These are phyloP conservation scores for Polyporus arcularius DNA, from an alignment of 768 basidiomycete genomes.

Conservation along the genomic window DNA sequence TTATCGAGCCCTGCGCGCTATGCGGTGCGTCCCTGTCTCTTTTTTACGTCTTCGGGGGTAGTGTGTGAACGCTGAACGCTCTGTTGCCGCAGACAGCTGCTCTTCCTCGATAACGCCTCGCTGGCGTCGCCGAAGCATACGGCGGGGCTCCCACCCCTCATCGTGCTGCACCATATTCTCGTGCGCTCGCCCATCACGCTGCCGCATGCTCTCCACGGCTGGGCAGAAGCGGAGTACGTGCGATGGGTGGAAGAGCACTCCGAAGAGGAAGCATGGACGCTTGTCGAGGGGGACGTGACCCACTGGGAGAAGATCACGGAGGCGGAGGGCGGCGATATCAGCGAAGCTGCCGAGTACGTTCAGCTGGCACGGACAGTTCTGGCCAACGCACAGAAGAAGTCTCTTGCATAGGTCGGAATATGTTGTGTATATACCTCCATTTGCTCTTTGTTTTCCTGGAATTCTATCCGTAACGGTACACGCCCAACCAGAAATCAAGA, in stretches of 20 bases:
- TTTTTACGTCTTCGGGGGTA: neutral
- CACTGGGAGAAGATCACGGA: slow-evolving; percentile 79
- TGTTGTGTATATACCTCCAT: neutral
- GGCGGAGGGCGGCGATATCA: slow-evolving; percentile 49
- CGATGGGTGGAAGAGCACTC: slow-evolving; percentile 94
- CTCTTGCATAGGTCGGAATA: neutral
- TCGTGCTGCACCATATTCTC: slow-evolving; percentile 90
- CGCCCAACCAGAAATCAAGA: too few species aligned
- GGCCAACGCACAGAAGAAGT: slow-evolving; percentile 34
- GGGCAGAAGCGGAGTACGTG: slow-evolving; percentile 96
- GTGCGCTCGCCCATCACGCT: slow-evolving; percentile 85
- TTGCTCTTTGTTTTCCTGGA: too few species aligned
- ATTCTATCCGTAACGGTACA: too few species aligned
- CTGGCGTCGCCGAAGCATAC: slow-evolving; percentile 71
- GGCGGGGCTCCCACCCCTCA: slow-evolving; percentile 76
- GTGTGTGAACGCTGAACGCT: neutral
- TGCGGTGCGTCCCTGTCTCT: slow-evolving; percentile 57
- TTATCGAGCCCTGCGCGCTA: slow-evolving; percentile 80
- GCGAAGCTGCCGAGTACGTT: slow-evolving; percentile 60
- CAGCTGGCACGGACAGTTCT: slow-evolving; percentile 70
- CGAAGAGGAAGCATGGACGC: slow-evolving; percentile 73
- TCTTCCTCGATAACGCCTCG: slow-evolving; percentile 82
- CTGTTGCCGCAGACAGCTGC: slow-evolving; percentile 58
- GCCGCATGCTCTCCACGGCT: slow-evolving; percentile 87
- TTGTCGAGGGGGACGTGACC: slow-evolving; percentile 76